phyloP scores from a whole-genome alignment of 768 basidiomycete genomes.

The Rickenella mellea region DNA sequence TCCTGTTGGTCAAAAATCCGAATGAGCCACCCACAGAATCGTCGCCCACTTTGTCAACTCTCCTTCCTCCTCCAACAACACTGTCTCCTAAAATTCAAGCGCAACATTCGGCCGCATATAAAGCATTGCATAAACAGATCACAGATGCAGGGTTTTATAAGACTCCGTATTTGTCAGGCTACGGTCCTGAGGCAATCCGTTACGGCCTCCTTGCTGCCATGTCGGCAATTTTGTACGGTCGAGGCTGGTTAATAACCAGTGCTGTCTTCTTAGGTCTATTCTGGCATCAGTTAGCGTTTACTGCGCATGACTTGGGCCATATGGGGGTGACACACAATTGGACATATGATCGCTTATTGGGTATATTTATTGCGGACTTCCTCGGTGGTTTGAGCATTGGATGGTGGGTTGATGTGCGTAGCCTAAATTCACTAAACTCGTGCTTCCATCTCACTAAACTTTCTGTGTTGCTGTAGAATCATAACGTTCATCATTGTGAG shows the following conservation, averaged over 20 bases:
- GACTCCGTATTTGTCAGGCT: slow-evolving; percentile 76
- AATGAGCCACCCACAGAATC: slow-evolving; percentile 1
- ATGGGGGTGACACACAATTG: slow-evolving; percentile 88
- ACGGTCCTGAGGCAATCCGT: slow-evolving; percentile 81
- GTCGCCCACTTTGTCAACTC: slow-evolving; percentile 28
- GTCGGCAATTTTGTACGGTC: slow-evolving; percentile 52
- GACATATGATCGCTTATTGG: slow-evolving; percentile 68
- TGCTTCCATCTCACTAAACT: slow-evolving; percentile 4
- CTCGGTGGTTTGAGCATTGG: slow-evolving; percentile 90
- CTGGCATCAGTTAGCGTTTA: slow-evolving; percentile 94
- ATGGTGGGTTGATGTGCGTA: slow-evolving; percentile 97
- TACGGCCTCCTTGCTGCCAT: slow-evolving; percentile 55
- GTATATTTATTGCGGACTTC: slow-evolving; percentile 74
- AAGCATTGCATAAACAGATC: slow-evolving; percentile 65
- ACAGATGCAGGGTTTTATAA: slow-evolving; percentile 76
- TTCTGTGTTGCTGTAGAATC: slow-evolving; percentile 44
- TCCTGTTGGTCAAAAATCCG: slow-evolving; percentile 52
- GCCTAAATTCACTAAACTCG: neutral
- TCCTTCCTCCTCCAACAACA: slow-evolving; percentile 43
- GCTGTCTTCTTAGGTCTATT: slow-evolving; percentile 78
- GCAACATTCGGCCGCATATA: slow-evolving; percentile 70
- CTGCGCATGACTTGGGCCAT: slow-evolving; percentile 92
- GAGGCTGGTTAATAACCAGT: slow-evolving; percentile 60
- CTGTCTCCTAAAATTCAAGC: slow-evolving; percentile 52
- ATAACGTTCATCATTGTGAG: slow-evolving; percentile 94